Conservation (phyloP, 2,329 filamentous ascomycete species). For the Fusarium temperatum region DNA sequence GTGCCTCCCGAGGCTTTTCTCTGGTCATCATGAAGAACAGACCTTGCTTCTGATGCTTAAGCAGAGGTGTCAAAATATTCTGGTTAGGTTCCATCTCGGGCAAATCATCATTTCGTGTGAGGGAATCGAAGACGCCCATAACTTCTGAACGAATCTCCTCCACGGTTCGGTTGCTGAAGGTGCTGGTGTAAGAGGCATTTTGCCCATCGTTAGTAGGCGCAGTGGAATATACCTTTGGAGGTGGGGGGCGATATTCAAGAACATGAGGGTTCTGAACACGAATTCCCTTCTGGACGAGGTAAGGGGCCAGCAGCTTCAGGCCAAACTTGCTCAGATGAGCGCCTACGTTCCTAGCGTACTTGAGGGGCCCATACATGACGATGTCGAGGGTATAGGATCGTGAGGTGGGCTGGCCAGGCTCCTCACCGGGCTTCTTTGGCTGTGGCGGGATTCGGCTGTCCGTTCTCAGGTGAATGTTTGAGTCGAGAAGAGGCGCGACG, state of each 20-base stretch:
- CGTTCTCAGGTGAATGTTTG: constrained; percentile 71
- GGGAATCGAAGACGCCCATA: constrained; percentile 85
- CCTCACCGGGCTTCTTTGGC: constrained; percentile 69
- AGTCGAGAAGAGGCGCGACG: constrained; percentile 78
- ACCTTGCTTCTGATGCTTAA: constrained; percentile 90
- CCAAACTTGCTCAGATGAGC: constrained; percentile 69
- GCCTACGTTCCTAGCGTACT: constrained; percentile 72
- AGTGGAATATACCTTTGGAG: constrained; percentile 46
- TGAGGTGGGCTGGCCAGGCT: constrained; percentile 69
- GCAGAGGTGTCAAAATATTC: constrained; percentile 71
- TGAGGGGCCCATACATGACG: constrained; percentile 81
- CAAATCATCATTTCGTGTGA: constrained; percentile 78
- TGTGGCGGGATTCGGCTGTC: constrained; percentile 76
- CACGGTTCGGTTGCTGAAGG: constrained; percentile 66
- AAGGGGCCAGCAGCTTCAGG: constrained; percentile 73
- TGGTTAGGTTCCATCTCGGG: constrained; percentile 74
- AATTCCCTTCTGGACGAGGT: constrained; percentile 72
- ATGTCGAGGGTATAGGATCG: constrained; percentile 71
- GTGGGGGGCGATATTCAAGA: constrained; percentile 56
- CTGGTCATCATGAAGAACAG: constrained; percentile 85
- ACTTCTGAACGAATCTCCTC: constrained; percentile 91
- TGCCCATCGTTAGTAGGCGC: constrained; percentile 37
- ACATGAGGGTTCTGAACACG: constrained; percentile 81
- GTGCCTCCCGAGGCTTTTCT: constrained; percentile 72
- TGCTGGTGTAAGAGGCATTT: constrained; percentile 38